Conservation (phyloP, 2,329 filamentous ascomycete species). For the Pyricularia pennisetigena region DNA sequence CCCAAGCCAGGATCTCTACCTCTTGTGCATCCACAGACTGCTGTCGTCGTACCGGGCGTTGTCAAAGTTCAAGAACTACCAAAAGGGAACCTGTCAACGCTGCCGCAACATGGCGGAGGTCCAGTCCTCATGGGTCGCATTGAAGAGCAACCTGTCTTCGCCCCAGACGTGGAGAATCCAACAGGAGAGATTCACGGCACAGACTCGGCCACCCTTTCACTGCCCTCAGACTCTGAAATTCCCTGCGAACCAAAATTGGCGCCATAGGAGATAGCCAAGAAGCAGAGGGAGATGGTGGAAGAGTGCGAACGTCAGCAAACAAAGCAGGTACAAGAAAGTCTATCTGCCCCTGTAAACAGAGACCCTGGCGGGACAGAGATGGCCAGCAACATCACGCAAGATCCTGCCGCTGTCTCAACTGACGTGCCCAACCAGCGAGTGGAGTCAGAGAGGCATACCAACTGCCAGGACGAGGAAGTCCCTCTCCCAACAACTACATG, state of each 20-base stretch:
- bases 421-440: not conserved
- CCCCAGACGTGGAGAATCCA: no score
- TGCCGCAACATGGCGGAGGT: no score
- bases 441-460: not conserved
- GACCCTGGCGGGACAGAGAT: not conserved
- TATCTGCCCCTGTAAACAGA: not conserved
- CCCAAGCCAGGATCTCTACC: no score
- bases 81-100: no score
- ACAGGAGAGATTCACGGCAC: not conserved
- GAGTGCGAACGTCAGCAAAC: not conserved
- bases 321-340: not conserved
- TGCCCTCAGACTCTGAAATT: not conserved
- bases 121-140: no score
- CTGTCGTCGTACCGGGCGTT: no score
- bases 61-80: no score
- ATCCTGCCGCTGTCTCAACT: not conserved
- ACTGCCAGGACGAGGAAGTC: not conserved
- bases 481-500: not conserved
- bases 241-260: not conserved
- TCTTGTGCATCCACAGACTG: no score
- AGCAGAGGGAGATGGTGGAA: not conserved
- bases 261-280: not conserved
- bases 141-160: no score
- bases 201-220: not conserved
- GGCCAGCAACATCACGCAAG: not conserved